Evolutionary conservation across 345 rosid species (phyloP), one percentile per base, ranked within the genome.

Genomic region (Psidium friedrichsthalianum): DNA sequence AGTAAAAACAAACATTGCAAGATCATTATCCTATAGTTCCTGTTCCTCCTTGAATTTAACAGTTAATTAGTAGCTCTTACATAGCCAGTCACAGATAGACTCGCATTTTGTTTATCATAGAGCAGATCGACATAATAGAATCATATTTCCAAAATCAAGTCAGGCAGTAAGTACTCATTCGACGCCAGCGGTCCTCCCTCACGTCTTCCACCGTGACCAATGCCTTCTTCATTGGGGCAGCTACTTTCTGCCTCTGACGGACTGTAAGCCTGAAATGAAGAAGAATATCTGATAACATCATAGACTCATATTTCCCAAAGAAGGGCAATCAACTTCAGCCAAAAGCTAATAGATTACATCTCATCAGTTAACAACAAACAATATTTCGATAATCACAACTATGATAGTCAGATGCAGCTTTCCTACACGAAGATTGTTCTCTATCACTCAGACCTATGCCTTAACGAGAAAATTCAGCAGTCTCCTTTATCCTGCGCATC

Each of bases 111-210:
- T 16, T 27, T 47, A 16, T 7, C 32, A 44, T 12, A 36, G 47
- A 36, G 47, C 47, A 61, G 0, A 55, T 58, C 21, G 15, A 86
- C 56, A 49, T 49, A 56, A 51, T 0, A 74, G 40, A 3, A 11
- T 47, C 55, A 21, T 51, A 29, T 27, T 81, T 86, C 51, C 82
- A 64, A 80, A 14, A 86, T 16, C 47, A 57, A 83, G 86, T 85
- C 42, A 64, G 83, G 81, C 14, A 84, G 91, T 81, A 87, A 87
- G 51, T 94, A 94, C 96, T 90, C 93, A 56, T 86, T 90, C 55
- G 93, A 88, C 18, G 90, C 83, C 69, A 85, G 44, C 8, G 86
- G 86, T 57, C 83, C 81, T 78, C 54, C 69, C 61, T 51, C 56
- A 52, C 16, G 85, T 32, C 74, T 59, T 44, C 83, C 59, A 47